Conservation (phyloP, 768 basidiomycete genomes). For the Filobasidium wieringae region DNA sequence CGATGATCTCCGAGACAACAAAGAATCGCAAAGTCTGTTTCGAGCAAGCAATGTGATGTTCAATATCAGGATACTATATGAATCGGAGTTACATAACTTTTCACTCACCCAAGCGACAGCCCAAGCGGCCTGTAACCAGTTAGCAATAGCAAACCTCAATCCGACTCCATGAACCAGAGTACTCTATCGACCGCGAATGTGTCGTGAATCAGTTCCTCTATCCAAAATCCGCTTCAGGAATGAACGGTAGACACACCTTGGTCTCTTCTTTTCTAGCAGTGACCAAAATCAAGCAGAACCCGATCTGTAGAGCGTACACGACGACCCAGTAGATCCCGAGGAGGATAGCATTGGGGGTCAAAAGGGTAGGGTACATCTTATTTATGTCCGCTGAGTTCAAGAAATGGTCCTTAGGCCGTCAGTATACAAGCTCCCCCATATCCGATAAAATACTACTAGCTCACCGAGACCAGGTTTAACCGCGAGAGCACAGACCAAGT, state of each 20-base stretch:
- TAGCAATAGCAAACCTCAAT: constrained; percentile 58
- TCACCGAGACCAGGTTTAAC: constrained; percentile 54
- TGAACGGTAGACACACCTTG: constrained; percentile 46
- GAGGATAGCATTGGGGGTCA: constrained; percentile 51
- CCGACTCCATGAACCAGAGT: constrained; percentile 72
- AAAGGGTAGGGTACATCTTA: constrained; percentile 38
- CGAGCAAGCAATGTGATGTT: neutral
- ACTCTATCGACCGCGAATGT: constrained; percentile 38
- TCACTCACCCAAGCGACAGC: constrained; percentile 51
- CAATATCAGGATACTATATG: neutral
- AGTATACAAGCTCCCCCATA: too few relatives aligned
- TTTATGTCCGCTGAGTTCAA: constrained; percentile 30
- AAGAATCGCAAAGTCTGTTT: constrained; percentile 61
- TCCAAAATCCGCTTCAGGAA: neutral
- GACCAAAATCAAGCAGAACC: constrained; percentile 70
- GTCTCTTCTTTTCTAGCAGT: constrained; percentile 63
- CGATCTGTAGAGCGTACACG: constrained; percentile 43
- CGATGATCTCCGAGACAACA: constrained; percentile 58
- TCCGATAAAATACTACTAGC: constrained; percentile 1
- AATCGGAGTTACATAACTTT: neutral
- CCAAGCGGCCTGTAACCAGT: constrained; percentile 71
- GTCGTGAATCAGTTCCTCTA: neutral
- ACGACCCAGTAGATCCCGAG: constrained; percentile 38
- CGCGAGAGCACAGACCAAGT: constrained; percentile 57
- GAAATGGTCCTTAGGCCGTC: too few relatives aligned